phyloP scores from a whole-genome alignment of 257 asterid genomes.

The Nemophila menziesii region DNA sequence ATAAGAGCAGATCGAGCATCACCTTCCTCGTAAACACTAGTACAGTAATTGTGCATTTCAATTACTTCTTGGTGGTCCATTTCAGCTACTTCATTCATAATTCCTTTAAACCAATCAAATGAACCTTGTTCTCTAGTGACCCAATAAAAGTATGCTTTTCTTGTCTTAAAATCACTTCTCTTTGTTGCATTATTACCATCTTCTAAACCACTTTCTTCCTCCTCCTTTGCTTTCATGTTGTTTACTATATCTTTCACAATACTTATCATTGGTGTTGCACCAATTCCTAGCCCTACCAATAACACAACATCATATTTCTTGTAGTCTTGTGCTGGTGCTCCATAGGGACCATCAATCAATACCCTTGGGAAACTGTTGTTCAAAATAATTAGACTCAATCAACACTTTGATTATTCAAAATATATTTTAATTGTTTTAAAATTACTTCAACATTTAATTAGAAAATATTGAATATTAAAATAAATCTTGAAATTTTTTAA shows the following conservation, averaged over 20 bases:
- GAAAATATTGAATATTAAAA: no score
- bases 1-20: slow-evolving; percentile 86
- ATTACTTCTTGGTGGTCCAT: slow-evolving; percentile 58
- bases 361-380: slow-evolving; percentile 53
- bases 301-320: slow-evolving; percentile 79
- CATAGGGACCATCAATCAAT: slow-evolving; percentile 80
- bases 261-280: slow-evolving; percentile 91
- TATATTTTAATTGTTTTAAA: no score
- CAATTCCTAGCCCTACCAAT: slow-evolving; percentile 74
- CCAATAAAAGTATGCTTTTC: slow-evolving; percentile 82
- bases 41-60: slow-evolving; percentile 86
- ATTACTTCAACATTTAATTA: no score
- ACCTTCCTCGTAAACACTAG: slow-evolving; percentile 81
- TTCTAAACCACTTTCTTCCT: slow-evolving; percentile 33
- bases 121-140: slow-evolving; percentile 85
- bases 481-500: no score
- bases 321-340: slow-evolving; percentile 96
- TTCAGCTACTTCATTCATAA: slow-evolving; percentile 79
- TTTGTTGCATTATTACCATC: slow-evolving; percentile 13
- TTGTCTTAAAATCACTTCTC: slow-evolving; percentile 39
- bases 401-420: no score
- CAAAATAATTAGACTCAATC: neutral
- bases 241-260: slow-evolving; percentile 76
- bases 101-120: slow-evolving; percentile 81
- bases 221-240: slow-evolving; percentile 59